phyloP scores from a whole-genome alignment of 441 rosid genomes.

The Erodium moschatum region DNA sequence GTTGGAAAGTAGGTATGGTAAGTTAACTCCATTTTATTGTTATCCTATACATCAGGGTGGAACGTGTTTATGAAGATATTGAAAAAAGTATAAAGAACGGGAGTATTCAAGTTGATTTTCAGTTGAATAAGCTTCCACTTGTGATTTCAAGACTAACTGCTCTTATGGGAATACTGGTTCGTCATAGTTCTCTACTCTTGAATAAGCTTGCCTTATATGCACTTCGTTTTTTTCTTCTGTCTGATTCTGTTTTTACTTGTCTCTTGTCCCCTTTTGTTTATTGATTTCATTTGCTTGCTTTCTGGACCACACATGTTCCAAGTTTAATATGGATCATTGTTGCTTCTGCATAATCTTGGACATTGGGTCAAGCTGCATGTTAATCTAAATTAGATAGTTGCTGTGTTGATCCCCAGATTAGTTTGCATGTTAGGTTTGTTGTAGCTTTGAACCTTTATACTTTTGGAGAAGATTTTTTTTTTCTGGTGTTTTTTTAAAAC shows the following conservation, averaged over 20 bases:
- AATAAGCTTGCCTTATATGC: neutral
- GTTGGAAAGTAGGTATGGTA: slow-evolving; percentile 6
- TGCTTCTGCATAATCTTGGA: neutral
- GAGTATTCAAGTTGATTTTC: slow-evolving; percentile 53
- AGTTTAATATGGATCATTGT: neutral
- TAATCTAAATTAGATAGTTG: neutral
- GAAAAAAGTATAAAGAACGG: slow-evolving; percentile 37
- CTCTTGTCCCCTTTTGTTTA: neutral
- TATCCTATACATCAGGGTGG: slow-evolving; percentile 57
- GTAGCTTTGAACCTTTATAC: neutral
- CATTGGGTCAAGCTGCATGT: neutral
- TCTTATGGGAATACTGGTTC: slow-evolving; percentile 80
- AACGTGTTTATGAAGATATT: slow-evolving; percentile 64
- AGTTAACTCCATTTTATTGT: slow-evolving; percentile 24
- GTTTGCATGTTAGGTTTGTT: neutral
- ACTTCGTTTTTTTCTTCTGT: neutral
- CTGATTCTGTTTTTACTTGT: neutral
- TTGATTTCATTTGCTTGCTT: neutral
- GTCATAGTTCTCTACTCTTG: slow-evolving; percentile 16
- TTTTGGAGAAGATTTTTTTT: neutral
- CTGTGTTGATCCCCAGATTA: neutral
- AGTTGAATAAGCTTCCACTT: slow-evolving; percentile 62
- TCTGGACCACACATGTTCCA: neutral
- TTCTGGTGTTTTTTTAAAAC: neutral
- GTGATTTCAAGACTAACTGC: slow-evolving; percentile 77